phyloP scores from a whole-genome alignment of 2,329 filamentous ascomycete genomes.

The Botrytis fragariae region DNA sequence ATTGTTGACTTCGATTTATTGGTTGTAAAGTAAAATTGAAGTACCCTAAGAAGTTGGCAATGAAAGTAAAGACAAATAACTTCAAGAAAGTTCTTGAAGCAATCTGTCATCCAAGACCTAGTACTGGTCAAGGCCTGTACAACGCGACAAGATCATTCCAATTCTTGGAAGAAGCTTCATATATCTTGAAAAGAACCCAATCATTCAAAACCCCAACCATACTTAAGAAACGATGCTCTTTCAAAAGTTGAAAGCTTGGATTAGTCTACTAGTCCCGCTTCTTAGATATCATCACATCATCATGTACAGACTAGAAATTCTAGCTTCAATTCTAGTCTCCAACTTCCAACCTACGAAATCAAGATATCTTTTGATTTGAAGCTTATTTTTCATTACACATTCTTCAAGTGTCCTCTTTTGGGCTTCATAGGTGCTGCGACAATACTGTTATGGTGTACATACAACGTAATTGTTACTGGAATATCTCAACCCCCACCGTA shows the following conservation, averaged over 20 bases:
- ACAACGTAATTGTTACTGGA: background rate
- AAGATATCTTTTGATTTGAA: background rate
- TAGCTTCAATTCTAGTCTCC: background rate
- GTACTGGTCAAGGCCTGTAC: background rate
- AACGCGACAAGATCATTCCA: background rate
- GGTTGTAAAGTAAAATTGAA: no score
- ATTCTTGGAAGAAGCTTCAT: background rate
- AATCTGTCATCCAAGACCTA: background rate
- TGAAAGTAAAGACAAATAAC: background rate
- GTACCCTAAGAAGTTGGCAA: no score
- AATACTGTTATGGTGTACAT: background rate
- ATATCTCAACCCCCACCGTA: background rate
- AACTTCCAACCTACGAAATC: background rate
- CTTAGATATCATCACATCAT: background rate
- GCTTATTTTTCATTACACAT: no score
- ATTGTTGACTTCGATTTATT: no score
- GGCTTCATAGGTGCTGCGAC: background rate
- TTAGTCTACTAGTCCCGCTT: background rate
- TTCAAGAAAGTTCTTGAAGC: background rate
- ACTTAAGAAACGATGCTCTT: background rate
- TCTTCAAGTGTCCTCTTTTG: background rate
- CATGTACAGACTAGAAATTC: background rate
- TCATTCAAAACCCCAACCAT: background rate
- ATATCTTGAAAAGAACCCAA: accelerated
- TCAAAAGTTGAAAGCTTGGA: background rate